These are phyloP conservation scores for Leccinum pallidistipes DNA, from an alignment of 1,284 basidiomycete genomes.

Conservation along the genomic window DNA sequence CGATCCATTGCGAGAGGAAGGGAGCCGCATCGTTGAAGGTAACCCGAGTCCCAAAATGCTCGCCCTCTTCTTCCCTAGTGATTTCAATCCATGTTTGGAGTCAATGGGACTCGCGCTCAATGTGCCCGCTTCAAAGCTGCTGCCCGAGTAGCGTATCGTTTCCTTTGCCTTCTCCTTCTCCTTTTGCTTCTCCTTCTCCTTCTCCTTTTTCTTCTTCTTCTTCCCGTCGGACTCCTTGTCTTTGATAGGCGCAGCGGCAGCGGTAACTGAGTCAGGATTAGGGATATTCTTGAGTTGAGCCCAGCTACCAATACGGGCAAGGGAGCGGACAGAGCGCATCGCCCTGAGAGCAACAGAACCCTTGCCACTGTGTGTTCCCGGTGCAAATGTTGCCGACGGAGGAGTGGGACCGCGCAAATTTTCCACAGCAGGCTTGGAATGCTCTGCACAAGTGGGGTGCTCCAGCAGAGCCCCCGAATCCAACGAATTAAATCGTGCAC, in stretches of 20 bases:
- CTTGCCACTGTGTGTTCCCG: slow-evolving; percentile 32
- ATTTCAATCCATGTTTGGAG: slow-evolving; percentile 30
- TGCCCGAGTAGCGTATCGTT: slow-evolving; percentile 49
- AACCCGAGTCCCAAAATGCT: slow-evolving; percentile 55
- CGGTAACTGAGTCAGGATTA: slow-evolving; percentile 35
- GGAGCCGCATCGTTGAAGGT: slow-evolving; percentile 49
- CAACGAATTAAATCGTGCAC: slow-evolving; percentile 63
- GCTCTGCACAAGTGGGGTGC: slow-evolving; percentile 6
- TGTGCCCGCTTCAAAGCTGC: slow-evolving; percentile 61
- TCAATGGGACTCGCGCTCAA: slow-evolving; percentile 43
- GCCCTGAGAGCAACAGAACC: slow-evolving; percentile 75
- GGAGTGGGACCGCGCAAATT: slow-evolving; percentile 18
- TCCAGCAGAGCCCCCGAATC: slow-evolving; percentile 56
- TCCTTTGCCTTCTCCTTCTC: slow-evolving; percentile 25
- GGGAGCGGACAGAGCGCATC: slow-evolving; percentile 68
- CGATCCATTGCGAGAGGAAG: slow-evolving; percentile 46
- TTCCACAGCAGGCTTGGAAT: slow-evolving; percentile 13
- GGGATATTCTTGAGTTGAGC: slow-evolving; percentile 50
- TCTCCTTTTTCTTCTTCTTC: slow-evolving; percentile 32
- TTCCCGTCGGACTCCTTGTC: slow-evolving; percentile 38
- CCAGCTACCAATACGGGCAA: slow-evolving; percentile 73
- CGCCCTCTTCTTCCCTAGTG: slow-evolving; percentile 54
- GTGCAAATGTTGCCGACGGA: slow-evolving; percentile 20
- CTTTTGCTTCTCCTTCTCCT: slow-evolving; percentile 29
- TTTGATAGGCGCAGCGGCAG: slow-evolving; percentile 19